Evolutionary conservation across 2,329 filamentous ascomycete genomes (phyloP).

Genomic region (Aspergillus pseudoterreus): DNA sequence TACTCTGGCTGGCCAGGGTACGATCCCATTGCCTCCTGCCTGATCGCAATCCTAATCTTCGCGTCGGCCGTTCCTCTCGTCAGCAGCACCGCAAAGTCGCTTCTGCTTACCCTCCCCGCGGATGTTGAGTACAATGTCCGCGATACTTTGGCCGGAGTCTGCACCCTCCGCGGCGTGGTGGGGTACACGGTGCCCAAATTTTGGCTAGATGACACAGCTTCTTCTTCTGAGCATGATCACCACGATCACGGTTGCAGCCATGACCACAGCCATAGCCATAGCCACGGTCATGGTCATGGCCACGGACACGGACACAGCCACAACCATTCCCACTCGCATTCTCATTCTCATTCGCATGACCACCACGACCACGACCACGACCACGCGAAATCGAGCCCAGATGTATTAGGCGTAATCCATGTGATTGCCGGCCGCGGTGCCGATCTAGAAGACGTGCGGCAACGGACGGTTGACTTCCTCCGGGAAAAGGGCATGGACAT

Average conservation of each 20-base stretch:
- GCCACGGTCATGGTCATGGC: constrained; percentile 26
- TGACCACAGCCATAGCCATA: constrained; percentile 26
- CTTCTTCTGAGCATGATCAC: constrained; percentile 35
- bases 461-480: constrained; percentile 71
- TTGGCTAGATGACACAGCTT: constrained; percentile 73
- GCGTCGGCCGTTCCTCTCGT: constrained; percentile 88
- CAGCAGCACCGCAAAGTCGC: constrained; percentile 72
- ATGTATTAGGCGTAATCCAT: constrained; percentile 79
- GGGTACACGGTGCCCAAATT: constrained; percentile 86
- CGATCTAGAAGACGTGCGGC: constrained; percentile 77
- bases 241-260: constrained; percentile 29
- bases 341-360: constrained; percentile 29
- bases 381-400: constrained; percentile 16
- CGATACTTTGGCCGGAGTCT: constrained; percentile 78
- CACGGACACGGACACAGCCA: constrained; percentile 30
- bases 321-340: constrained; percentile 23
- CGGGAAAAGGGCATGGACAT: constrained; percentile 70
- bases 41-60: constrained; percentile 91
- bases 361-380: constrained; percentile 20
- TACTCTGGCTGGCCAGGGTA: constrained; percentile 88
- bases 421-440: constrained; percentile 69
- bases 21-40: constrained; percentile 88
- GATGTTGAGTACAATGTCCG: constrained; percentile 84
- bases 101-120: constrained; percentile 80
- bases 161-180: constrained; percentile 76